Evolutionary conservation across 495 filamentous ascomycete species (phyloP).

Genomic region (Filosporella fistucella): DNA sequence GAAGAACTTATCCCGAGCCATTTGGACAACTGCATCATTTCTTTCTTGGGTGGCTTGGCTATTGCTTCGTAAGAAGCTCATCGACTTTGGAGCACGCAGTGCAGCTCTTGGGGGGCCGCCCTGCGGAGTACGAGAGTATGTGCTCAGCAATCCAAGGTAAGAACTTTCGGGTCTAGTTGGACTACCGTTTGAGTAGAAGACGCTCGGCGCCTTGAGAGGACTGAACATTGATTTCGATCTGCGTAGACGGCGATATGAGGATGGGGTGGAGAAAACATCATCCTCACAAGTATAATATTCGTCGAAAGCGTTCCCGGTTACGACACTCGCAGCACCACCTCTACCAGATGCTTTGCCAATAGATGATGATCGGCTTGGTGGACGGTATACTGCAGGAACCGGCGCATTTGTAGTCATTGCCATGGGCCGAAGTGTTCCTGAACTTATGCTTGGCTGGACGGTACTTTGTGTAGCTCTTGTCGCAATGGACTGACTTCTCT

Average conservation of each 20-base stretch:
- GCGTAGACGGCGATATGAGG: constrained; percentile 69
- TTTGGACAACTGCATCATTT: constrained; percentile 42
- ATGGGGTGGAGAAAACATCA: constrained; percentile 59
- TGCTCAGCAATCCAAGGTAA: constrained; percentile 3
- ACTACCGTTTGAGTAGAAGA: constrained; percentile 23
- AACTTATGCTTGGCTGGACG: constrained; percentile 1
- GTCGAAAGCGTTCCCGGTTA: constrained; percentile 30
- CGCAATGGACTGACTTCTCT: constrained; percentile 13
- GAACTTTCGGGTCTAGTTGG: constrained; percentile 10
- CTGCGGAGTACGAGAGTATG: constrained; percentile 9
- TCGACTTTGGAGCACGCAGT: constrained; percentile 43
- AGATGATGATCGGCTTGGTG: constrained; percentile 28
- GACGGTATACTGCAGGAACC: constrained; percentile 21
- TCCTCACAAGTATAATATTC: constrained; percentile 54
- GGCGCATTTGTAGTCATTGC: constrained; percentile 21
- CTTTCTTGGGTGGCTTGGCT: constrained; percentile 22
- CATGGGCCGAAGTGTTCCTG: constrained; percentile 11
- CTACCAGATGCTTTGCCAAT: constrained; percentile 31
- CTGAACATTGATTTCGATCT: constrained; percentile 71
- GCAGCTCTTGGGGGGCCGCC: background rate
- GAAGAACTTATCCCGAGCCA: constrained; percentile 43
- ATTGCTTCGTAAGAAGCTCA: constrained; percentile 54
- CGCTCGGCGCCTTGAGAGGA: constrained; percentile 37
- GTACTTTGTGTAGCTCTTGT: constrained; percentile 18
- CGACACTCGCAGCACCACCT: constrained; percentile 28